Base-by-base conservation (phyloP, 2,329 filamentous ascomycete genomes). In the Talaromyces islandicus region DNA sequence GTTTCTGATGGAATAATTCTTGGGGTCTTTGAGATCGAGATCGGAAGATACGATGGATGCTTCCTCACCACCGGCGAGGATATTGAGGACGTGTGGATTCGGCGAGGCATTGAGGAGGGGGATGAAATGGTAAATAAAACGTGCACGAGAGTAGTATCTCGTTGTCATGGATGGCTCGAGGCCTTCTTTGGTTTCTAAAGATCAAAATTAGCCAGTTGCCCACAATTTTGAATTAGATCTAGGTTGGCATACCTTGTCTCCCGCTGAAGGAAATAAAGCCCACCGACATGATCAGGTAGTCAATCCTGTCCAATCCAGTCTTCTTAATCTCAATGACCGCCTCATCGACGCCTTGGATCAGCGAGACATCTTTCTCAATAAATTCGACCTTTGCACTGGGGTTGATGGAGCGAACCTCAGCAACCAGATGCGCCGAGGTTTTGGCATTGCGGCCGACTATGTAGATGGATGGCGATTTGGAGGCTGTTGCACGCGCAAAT, bases 31-130 rank as follows among this genome's bases (percentile, higher is more conserved):
- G 5, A 59, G 52, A 12, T 30, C 54, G 21, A 56, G 19, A 9
- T 59, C 52, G 27, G 52, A 54, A 9, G 30, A 17, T 11, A 46
- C 24, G 14, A 59, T 25, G 1, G 24, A 2, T 7, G 7, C 27
- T 56, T 59, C 58, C 9, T 50, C 24, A n/a, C 52, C 43, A 25
- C 52, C 58, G 41, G 41, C 58, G 24, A 50, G 38, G n/a, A 59
- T 21, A 6, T 21, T 50, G 5, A 48, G 12, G 7, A 59, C 52
- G 7, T 50, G 51, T n/a, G 51, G 38, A 19, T 54, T 59, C 17
- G 48, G 14, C 2, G 38, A 38, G 7, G 25, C n/a, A 3, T 52
- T 41, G 19, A 59, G 58, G 9, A 59, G 52, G 4, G 58, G 58
- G 6, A 59, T 19, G 17, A 59, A 54, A 17, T 50, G 38, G 12